phyloP scores from a whole-genome alignment of 768 basidiomycete genomes.

The Coprinopsis strossmayeri region DNA sequence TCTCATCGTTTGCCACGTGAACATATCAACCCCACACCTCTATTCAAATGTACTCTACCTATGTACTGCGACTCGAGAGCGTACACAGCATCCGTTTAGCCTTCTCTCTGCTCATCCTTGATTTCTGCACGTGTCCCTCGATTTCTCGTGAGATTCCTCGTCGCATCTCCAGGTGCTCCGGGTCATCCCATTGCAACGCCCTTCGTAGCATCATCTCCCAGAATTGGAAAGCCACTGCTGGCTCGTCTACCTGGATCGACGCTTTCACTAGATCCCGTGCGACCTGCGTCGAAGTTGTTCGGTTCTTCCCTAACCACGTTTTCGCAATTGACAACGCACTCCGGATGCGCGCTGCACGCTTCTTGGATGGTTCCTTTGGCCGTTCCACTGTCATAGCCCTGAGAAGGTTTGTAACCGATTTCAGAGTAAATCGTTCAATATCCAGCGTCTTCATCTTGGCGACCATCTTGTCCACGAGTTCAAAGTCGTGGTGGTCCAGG shows the following conservation, averaged over 20 bases:
- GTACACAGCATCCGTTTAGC: no score
- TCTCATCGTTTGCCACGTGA: slow-evolving; percentile 20
- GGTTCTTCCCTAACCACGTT: slow-evolving; percentile 25
- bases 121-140: slow-evolving; percentile 12
- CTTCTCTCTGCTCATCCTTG: background rate
- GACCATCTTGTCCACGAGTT: slow-evolving; percentile 38
- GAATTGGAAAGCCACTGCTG: slow-evolving; percentile 51
- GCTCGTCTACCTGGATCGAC: slow-evolving; percentile 42
- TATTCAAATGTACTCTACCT: background rate
- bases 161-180: slow-evolving; percentile 38
- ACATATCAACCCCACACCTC: slow-evolving; percentile 9
- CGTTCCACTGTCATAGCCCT: slow-evolving; percentile 28
- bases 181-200: slow-evolving; percentile 42
- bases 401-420: slow-evolving; percentile 44
- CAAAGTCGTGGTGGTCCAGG: slow-evolving; percentile 33
- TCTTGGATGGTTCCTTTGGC: slow-evolving; percentile 17
- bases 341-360: slow-evolving; percentile 27
- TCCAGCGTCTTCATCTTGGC: slow-evolving; percentile 29
- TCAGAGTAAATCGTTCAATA: slow-evolving; percentile 32
- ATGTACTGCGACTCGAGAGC: no score
- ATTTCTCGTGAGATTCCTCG: slow-evolving; percentile 30
- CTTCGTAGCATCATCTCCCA: slow-evolving; percentile 45
- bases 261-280: slow-evolving; percentile 46
- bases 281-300: slow-evolving; percentile 36
- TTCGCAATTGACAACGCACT: slow-evolving; percentile 37